phyloP scores from a whole-genome alignment of 140 eudicot genomes.

The Senecio squalidus region DNA sequence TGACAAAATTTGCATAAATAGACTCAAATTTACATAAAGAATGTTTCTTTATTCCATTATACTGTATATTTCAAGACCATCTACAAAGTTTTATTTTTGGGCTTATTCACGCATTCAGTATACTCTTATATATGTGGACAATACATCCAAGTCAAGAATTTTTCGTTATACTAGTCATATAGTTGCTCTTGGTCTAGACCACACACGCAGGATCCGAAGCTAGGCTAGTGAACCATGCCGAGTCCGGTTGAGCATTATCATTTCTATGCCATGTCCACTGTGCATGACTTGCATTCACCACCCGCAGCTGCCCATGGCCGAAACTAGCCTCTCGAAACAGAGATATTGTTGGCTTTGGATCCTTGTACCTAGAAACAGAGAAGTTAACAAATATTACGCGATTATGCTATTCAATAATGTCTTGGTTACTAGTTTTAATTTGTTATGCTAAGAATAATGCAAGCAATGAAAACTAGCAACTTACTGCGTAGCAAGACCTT shows the following conservation, averaged over 20 bases:
- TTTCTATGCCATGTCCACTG: conserved; percentile 82
- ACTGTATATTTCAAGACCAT: not conserved
- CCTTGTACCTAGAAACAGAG: conserved; percentile 35
- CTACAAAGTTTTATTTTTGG: not conserved
- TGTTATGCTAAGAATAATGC: too few relatives aligned
- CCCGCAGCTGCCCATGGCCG: conserved; percentile 68
- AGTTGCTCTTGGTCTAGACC: conserved; percentile 11
- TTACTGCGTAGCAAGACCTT: conserved; percentile 75
- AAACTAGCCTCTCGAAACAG: conserved; percentile 85
- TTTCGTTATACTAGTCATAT: not conserved
- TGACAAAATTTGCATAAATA: too few relatives aligned
- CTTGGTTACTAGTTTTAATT: too few relatives aligned
- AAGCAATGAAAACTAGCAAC: not conserved
- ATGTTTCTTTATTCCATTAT: not conserved
- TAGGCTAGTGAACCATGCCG: conserved; percentile 48
- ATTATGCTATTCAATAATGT: too few relatives aligned
- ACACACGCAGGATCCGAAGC: conserved; percentile 36
- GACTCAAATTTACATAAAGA: too few relatives aligned
- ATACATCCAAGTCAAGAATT: too few relatives aligned
- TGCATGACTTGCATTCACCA: conserved; percentile 69
- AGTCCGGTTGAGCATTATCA: conserved; percentile 46
- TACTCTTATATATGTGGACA: too few relatives aligned
- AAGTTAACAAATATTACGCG: not conserved
- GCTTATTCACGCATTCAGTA: not conserved
- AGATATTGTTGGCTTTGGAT: conserved; percentile 62